Evolutionary conservation across 768 basidiomycete genomes (phyloP), one percentile per base, ranked within the genome.

Genomic region (Leccinum subgranulosum): DNA sequence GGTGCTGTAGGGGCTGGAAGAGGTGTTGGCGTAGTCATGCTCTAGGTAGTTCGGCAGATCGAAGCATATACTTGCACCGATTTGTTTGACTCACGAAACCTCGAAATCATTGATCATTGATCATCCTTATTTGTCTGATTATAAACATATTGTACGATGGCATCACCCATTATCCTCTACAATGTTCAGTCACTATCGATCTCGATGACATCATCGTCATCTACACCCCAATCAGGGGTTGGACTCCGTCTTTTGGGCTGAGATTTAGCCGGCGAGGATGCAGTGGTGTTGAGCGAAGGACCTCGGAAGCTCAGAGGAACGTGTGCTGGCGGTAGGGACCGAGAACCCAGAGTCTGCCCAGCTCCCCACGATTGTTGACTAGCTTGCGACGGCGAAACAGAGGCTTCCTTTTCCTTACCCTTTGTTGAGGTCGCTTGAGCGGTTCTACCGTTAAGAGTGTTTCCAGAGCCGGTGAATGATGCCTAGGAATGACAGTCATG

Each of bases 11-110:
- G 79, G n/a, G 77, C 84, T n/a, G 92, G 92, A 46, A 82, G 76
- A 68, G 94, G 92, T 5, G 81, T 98, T 52, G 94, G 92, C 3
- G 86, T 98, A 17, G 94, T 98, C 39, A 98, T 98, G 96, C 80
- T 98, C 33, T 97, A 77, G 75, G 41, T 41, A 10, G 33, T 51
- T 29, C 27, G 14, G 12, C 34, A 19, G 19, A 29, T 31, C 14
- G 17, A 33, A 25, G 15, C 15, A 4, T 1, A 10, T 14, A 36
- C 47, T 31, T 15, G 17, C 19, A 11, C 14, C 19, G 45, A 25
- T 46, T 47, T n/a, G 7, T 21, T 55, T 19, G 48, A 49, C 43
- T 56, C 49, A 46, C n/a, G 51, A 39, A 43, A 54, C 31, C 34
- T 48, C 28, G 25, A 54, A 17, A 50, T 59, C 49, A 28, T 17